A percentile compares a stretch with the other conserved stretches of the same genome.
Conservation (phyloP, 2,329 filamentous ascomycete genomes). For the Lachnellula hyalina region DNA sequence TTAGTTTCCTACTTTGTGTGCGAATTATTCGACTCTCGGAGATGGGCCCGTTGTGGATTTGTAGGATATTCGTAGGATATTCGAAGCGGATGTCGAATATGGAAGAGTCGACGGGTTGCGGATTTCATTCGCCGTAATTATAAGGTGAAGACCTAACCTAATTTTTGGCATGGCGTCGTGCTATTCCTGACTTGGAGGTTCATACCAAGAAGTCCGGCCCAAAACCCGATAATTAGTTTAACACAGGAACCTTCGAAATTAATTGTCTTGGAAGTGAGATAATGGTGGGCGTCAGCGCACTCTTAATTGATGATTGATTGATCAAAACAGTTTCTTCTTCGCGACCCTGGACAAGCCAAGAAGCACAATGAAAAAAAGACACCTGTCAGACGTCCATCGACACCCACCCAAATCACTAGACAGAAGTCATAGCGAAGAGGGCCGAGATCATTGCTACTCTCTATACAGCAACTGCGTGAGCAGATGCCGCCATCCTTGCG, state of each 20-base stretch:
- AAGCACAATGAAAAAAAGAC: constrained; percentile 50
- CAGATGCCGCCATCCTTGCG: constrained; percentile 53
- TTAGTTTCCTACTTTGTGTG: too few species aligned
- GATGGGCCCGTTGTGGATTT: background rate
- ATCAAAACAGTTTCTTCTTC: constrained; percentile 43
- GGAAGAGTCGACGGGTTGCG: too few species aligned
- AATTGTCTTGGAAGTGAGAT: background rate
- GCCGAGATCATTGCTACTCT: constrained; percentile 94
- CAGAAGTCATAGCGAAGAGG: constrained; percentile 68
- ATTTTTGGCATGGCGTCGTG: too few species aligned
- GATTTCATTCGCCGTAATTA: too few species aligned
- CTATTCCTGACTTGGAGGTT: background rate
- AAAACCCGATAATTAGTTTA: background rate
- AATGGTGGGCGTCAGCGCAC: background rate
- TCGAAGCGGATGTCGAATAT: too few species aligned
- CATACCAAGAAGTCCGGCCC: too few species aligned
- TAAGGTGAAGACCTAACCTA: too few species aligned
- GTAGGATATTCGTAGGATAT: too few species aligned
- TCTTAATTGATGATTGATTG: background rate
- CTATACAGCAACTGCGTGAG: constrained; percentile 56
- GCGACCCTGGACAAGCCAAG: constrained; percentile 41
- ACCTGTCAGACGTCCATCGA: constrained; percentile 87
- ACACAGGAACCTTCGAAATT: too few species aligned
- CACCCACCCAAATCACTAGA: constrained; percentile 73
- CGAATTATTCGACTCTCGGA: too few species aligned